phyloP scores from a whole-genome alignment of 352 stramenopile genomes.

The Phytophthora pistaciae region DNA sequence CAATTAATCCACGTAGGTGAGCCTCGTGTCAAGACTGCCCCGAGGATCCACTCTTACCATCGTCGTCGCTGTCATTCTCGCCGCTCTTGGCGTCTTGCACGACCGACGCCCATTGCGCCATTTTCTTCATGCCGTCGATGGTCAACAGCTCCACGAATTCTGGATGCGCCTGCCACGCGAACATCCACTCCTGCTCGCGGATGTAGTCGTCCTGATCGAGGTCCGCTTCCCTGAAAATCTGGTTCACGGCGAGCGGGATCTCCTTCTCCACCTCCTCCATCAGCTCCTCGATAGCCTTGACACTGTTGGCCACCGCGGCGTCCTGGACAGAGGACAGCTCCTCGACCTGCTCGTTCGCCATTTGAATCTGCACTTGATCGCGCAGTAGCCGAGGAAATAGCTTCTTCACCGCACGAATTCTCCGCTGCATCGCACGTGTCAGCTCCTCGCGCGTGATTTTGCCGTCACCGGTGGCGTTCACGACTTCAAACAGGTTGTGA shows the following conservation, averaged over 20 bases:
- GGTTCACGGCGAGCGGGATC: constrained; percentile 85
- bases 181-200: constrained; percentile 83
- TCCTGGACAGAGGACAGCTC: constrained; percentile 50
- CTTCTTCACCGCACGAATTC: constrained; percentile 76
- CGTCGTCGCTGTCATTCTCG: constrained; percentile 31
- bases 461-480: constrained; percentile 70
- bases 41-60: constrained; percentile 34
- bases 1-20: constrained; percentile 68
- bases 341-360: constrained; percentile 52
- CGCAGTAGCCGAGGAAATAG: constrained; percentile 80
- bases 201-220: constrained; percentile 86
- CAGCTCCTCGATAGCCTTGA: constrained; percentile 68
- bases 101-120: constrained; percentile 80
- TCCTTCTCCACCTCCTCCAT: constrained; percentile 86
- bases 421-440: constrained; percentile 69
- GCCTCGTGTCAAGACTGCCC: constrained; percentile 55
- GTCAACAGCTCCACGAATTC: constrained; percentile 89
- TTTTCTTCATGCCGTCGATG: constrained; percentile 88
- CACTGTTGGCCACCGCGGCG: constrained; percentile 59
- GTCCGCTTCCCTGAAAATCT: constrained; percentile 84
- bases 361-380: constrained; percentile 78
- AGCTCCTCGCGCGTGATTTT: constrained; percentile 86
- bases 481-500: constrained; percentile 77
- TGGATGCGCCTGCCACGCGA: constrained; percentile 78
- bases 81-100: constrained; percentile 46